Percentiles rank a stretch among this genome's conserved stretches.
Conservation (phyloP, 2,329 filamentous ascomycete genomes). For the Thermoascus crustaceus region DNA sequence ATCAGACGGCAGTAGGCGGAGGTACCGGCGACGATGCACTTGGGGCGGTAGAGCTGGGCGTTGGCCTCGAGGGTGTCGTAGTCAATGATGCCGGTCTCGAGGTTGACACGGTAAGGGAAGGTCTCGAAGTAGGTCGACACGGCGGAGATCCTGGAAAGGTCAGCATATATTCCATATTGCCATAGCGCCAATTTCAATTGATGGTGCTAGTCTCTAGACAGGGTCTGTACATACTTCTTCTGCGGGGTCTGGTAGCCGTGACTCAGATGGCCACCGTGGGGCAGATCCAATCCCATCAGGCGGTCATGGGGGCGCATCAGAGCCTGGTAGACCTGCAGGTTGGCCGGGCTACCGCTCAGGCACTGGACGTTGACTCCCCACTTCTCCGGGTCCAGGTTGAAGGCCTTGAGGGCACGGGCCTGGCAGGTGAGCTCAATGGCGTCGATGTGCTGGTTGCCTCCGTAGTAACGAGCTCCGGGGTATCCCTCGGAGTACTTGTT, state of each 20-base stretch:
- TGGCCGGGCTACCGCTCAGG: conserved; percentile 86
- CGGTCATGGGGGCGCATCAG: conserved; percentile 87
- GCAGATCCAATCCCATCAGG: conserved; percentile 93
- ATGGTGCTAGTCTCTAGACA: background rate
- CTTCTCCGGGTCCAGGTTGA: conserved; percentile 74
- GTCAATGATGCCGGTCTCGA: conserved; percentile 86
- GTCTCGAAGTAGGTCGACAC: conserved; percentile 99
- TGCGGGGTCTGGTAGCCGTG: conserved; percentile 95
- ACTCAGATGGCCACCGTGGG: conserved; percentile 89
- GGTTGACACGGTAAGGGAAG: conserved; percentile 84
- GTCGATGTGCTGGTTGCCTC: conserved; percentile 98
- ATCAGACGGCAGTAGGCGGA: conserved; percentile 94
- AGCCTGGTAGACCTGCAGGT: conserved; percentile 96
- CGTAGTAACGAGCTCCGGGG: conserved; percentile 96
- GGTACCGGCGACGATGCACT: conserved; percentile 89
- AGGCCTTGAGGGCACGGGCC: conserved; percentile 82
- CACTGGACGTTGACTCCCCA: conserved; percentile 99
- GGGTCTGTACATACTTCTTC: conserved; percentile 57
- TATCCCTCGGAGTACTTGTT: conserved; percentile 99
- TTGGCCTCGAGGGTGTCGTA: conserved; percentile 85
- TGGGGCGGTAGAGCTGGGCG: conserved; percentile 83
- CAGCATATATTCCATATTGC: too few species aligned
- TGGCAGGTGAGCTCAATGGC: conserved; percentile 93
- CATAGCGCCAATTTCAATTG: too few species aligned
- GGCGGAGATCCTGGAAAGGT: conserved; percentile 66